phyloP scores from a whole-genome alignment of 2,329 filamentous ascomycete genomes.

The Davidsoniella australis region DNA sequence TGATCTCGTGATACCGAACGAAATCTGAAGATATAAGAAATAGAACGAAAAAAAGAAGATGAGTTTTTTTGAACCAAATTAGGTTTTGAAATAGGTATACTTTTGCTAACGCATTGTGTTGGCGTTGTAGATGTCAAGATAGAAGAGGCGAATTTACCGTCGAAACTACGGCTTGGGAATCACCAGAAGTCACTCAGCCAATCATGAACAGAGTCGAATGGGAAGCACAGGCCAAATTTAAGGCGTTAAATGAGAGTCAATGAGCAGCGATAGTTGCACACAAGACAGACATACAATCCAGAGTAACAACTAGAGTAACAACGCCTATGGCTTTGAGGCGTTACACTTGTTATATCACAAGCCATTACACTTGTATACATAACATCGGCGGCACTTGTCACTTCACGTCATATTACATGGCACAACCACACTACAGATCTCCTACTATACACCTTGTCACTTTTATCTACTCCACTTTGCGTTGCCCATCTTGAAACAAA shows the following conservation, averaged over 20 bases:
- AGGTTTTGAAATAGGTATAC: no score
- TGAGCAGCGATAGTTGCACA: not conserved
- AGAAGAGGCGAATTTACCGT: conserved; percentile 39
- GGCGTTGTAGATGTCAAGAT: conserved; percentile 35
- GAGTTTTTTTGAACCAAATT: no score
- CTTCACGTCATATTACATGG: no score
- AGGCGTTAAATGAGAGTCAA: not conserved
- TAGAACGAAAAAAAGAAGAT: not conserved
- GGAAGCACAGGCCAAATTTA: conserved; percentile 9
- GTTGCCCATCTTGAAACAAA: no score
- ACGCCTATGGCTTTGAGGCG: no score
- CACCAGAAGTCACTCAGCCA: conserved; percentile 7
- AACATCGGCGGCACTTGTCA: no score
- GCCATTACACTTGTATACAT: not conserved
- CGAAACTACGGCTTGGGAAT: conserved; percentile 49
- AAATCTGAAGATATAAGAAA: not conserved
- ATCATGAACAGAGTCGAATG: conserved; percentile 11
- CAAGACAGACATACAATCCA: not conserved
- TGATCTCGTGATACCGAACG: not conserved
- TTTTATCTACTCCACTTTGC: no score
- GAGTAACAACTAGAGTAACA: no score
- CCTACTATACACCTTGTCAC: no score
- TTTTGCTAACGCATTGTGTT: no score
- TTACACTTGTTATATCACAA: no score
- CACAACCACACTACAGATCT: no score